phyloP scores from a whole-genome alignment of 768 basidiomycete species.

The Gymnopilus dilepis region DNA sequence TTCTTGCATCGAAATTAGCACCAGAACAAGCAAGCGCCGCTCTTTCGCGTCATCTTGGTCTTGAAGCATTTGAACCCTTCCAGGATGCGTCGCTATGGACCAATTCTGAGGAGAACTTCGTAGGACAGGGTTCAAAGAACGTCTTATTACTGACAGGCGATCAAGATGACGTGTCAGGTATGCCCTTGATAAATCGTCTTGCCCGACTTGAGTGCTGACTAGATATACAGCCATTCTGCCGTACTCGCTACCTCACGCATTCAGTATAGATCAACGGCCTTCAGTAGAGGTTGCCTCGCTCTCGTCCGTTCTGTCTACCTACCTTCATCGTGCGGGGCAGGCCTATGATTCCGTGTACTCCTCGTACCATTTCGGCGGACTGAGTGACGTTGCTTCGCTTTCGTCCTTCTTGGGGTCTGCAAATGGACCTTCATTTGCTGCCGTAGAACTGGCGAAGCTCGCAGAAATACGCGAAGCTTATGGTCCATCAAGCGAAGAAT shows the following conservation, averaged over 20 bases:
- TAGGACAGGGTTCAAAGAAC: conserved; percentile 58
- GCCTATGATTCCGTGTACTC: conserved; percentile 61
- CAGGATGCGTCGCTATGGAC: conserved; percentile 37
- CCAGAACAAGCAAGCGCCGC: conserved; percentile 61
- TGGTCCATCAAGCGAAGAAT: conserved; percentile 61
- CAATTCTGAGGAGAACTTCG: conserved; percentile 50
- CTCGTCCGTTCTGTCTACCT: conserved; percentile 60
- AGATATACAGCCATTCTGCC: conserved; percentile 59
- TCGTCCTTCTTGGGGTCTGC: conserved; percentile 59
- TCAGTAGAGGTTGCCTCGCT: conserved; percentile 44
- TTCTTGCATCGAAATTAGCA: conserved; percentile 45
- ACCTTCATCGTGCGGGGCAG: conserved; percentile 60
- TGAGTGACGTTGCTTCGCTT: conserved; percentile 41
- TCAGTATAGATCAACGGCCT: conserved; percentile 42
- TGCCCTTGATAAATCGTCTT: conserved; percentile 13
- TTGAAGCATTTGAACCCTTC: conserved; percentile 66
- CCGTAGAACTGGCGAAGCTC: conserved; percentile 61
- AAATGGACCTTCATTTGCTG: conserved; percentile 60
- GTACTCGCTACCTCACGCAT: conserved; percentile 50
- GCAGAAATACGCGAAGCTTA: conserved; percentile 49
- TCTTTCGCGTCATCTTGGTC: conserved; percentile 72
- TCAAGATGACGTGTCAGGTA: conserved; percentile 61
- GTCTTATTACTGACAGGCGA: conserved; percentile 62
- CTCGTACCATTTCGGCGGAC: conserved; percentile 34
- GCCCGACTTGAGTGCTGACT: not conserved